These are phyloP conservation scores for Quercus tomentella DNA, from an alignment of 331 rosid species.

Conservation along the genomic window DNA sequence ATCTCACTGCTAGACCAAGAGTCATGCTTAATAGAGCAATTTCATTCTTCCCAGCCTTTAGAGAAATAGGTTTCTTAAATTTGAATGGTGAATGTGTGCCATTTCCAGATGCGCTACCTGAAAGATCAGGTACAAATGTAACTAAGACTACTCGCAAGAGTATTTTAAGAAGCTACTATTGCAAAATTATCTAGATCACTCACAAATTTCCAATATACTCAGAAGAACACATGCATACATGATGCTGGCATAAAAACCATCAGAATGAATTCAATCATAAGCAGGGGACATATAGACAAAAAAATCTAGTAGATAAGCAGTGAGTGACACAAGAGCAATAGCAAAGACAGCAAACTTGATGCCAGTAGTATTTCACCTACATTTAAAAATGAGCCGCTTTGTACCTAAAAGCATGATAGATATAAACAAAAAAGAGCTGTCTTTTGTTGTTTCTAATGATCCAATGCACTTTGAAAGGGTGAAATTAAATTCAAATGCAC, in stretches of 20 bases:
- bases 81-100: constrained; percentile 71
- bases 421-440: neutral
- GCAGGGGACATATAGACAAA: neutral
- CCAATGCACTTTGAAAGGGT: neutral
- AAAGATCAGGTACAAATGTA: constrained; percentile 19
- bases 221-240: neutral
- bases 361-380: neutral
- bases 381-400: neutral
- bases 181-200: neutral
- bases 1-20: constrained; percentile 75
- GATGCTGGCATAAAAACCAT: neutral
- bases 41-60: constrained; percentile 79
- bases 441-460: neutral
- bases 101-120: constrained; percentile 83
- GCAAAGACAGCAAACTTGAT: neutral
- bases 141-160: constrained; percentile 1
- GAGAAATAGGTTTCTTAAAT: constrained; percentile 54
- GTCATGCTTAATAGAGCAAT: constrained; percentile 84
- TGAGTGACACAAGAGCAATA: neutral
- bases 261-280: neutral
- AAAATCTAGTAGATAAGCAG: neutral
- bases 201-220: neutral
- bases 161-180: neutral
- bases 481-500: neutral
- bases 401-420: neutral